Evolutionary conservation across 768 basidiomycete genomes (phyloP), one percentile per base, ranked within the genome.

Genomic region (Hygrophorus pudorinus): DNA sequence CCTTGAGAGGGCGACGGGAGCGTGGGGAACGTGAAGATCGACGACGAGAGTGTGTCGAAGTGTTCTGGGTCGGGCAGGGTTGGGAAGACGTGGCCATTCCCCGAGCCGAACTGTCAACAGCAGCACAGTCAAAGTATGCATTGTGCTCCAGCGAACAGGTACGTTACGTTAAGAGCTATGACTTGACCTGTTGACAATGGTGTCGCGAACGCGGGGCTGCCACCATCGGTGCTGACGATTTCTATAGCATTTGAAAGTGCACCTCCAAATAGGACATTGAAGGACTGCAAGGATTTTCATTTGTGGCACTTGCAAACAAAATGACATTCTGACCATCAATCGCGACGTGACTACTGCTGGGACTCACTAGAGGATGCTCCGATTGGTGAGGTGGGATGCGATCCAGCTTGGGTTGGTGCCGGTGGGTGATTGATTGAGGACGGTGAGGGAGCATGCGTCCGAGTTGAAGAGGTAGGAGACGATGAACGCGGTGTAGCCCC

Each of bases 401-500:
- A 84, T 74, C 82, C 81, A 84, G 2, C 79, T 79, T 2, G 75
- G 68, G 54, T 70, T 75, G 0, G 53, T 53, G 0, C 76, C 76
- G 4, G 73, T 71, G 8, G 73, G 64, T 5, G 65, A 73, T 55
- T 72, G 71, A 51, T 62, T 59, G 32, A 71, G 45, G 17, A 78
- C 61, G 2, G 71, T 65, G 41, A 84, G 58, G 4, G 70, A 60
- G 12, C 64, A 65, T 14, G 65, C 61, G 16, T 72, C 64, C 9
- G 74, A 60, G 53, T 76, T 71, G 62, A 84, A 85, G 29, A 75
- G 53, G 58, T 82, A 83, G 0, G 77, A 72, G 2, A 76, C 76
- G 43, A 85, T 66, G 51, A 78, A 79, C 47, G 73, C 59, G 38
- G 67, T 66, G 54, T 75, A 83, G 12, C 81, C 81, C 81, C 81